Base-by-base conservation (phyloP, 305 asterid genomes). In the Fraxinus floribunda region DNA sequence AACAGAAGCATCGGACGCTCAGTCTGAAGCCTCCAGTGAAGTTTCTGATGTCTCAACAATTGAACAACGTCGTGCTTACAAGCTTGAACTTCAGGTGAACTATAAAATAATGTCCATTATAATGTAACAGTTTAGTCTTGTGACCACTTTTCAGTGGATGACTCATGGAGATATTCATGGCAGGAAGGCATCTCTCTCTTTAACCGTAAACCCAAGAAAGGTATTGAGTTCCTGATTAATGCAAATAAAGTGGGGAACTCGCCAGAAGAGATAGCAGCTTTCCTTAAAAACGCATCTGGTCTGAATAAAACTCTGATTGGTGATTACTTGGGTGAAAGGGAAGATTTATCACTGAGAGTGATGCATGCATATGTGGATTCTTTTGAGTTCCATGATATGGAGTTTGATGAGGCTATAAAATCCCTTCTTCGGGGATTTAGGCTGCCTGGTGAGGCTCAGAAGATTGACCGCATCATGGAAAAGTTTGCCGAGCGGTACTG, bases 121-220 rank as follows among this genome's bases (percentile, higher is more conserved):
- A 77, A 78, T 87, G 44, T 82, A 44, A 77, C 75, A 70, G 77
- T 79, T 70, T 20, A 72, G 84, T 76, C 82, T 52, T 34, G n/a
- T 77, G 76, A 75, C 83, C 39, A 36, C 32, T 62, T 81, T 81
- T 36, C 26, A 39, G 44, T 84, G 38, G 79, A 81, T 79, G 77
- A 71, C 83, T 80, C 62, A 74, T 68, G 78, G 79, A 79, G 26
- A 83, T 78, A 80, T 80, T 85, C 83, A 72, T 92, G 91, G 89
- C 99, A 97, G 99, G 99, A 97, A 91, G 99, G 99, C 82, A 93
- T 97, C 86, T 92, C 98, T 78, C 97, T 97, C 88, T 97, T 97
- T 85, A 97, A 97, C 83, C 94, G 98, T 38, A 97, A 97, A 85
- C 99, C 99, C 52, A 97, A 89, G 90, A 97, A 90, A 88, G 99